phyloP scores from a whole-genome alignment of 2,329 filamentous ascomycete genomes.

The Plenodomus lindquistii region DNA sequence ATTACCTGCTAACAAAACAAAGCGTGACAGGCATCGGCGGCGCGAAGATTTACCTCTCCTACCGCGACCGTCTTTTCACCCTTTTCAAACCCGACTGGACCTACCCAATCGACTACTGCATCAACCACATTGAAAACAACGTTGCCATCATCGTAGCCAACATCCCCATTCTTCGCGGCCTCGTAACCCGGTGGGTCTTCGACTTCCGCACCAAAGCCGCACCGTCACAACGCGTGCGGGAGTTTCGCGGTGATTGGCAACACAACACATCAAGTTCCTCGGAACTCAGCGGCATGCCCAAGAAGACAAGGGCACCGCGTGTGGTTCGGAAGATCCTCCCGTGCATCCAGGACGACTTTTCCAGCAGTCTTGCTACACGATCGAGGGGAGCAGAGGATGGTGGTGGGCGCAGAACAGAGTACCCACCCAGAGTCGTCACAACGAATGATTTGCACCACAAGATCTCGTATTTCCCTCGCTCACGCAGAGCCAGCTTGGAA shows the following conservation, averaged over 20 bases:
- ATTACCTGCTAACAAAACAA: slow-evolving; percentile 3
- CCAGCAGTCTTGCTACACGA: slow-evolving; percentile 36
- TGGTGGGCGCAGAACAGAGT: slow-evolving; percentile 18
- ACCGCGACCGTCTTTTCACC: slow-evolving; percentile 45
- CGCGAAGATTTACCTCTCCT: slow-evolving; percentile 47
- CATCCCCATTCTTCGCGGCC: slow-evolving; percentile 46
- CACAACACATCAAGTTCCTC: slow-evolving; percentile 35
- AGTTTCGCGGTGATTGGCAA: slow-evolving; percentile 34
- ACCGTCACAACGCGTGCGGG: slow-evolving; percentile 29
- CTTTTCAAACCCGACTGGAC: slow-evolving; percentile 46
- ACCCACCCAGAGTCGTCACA: slow-evolving; percentile 26
- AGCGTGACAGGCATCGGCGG: slow-evolving; percentile 46
- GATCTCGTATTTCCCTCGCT: slow-evolving; percentile 29
- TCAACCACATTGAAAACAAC: slow-evolving; percentile 48
- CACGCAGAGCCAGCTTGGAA: slow-evolving; percentile 35
- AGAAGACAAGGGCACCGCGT: slow-evolving; percentile 11
- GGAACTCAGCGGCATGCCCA: slow-evolving; percentile 25
- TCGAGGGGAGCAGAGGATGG: slow-evolving; percentile 13
- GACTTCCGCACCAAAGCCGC: slow-evolving; percentile 41
- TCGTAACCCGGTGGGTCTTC: slow-evolving; percentile 47
- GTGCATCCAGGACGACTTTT: slow-evolving; percentile 42
- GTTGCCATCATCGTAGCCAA: slow-evolving; percentile 49
- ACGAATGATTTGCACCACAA: slow-evolving; percentile 28
- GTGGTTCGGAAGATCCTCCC: slow-evolving; percentile 39
- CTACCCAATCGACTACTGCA: slow-evolving; percentile 48